These are phyloP conservation scores for Ormosia emarginata DNA, from an alignment of 306 rosid species.

Conservation along the genomic window DNA sequence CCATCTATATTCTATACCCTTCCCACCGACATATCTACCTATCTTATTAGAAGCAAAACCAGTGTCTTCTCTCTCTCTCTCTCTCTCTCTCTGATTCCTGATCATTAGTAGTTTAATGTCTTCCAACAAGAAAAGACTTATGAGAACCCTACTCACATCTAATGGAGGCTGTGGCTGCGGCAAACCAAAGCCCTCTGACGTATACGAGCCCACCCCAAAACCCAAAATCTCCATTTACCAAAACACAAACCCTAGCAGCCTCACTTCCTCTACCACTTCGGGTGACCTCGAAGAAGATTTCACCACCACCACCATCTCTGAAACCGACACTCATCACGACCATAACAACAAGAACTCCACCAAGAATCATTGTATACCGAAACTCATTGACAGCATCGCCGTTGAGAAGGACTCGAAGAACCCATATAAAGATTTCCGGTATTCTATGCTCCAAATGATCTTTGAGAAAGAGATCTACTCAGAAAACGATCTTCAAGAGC, in stretches of 20 bases:
- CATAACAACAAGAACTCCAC: background rate
- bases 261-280: slow-evolving; percentile 30
- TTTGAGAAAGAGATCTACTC: slow-evolving; percentile 42
- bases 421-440: slow-evolving; percentile 43
- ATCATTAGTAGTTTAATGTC: slow-evolving; percentile 18
- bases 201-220: slow-evolving; percentile 31
- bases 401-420: slow-evolving; percentile 46
- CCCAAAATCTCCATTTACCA: background rate
- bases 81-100: background rate
- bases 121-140: slow-evolving; percentile 28
- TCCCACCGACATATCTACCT: background rate
- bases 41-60: background rate
- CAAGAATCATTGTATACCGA: background rate
- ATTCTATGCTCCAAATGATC: slow-evolving; percentile 53
- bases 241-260: slow-evolving; percentile 16
- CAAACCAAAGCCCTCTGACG: slow-evolving; percentile 25
- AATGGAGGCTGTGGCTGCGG: slow-evolving; percentile 34
- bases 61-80: background rate
- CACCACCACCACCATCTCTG: slow-evolving; percentile 28
- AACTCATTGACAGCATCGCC: slow-evolving; percentile 34
- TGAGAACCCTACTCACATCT: slow-evolving; percentile 15
- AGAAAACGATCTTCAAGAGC: slow-evolving; percentile 40
- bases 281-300: slow-evolving; percentile 10
- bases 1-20: background rate
- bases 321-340: slow-evolving; percentile 1